phyloP scores from a whole-genome alignment of 805 yeast species.

The Kodamaea nitidulidarum region DNA sequence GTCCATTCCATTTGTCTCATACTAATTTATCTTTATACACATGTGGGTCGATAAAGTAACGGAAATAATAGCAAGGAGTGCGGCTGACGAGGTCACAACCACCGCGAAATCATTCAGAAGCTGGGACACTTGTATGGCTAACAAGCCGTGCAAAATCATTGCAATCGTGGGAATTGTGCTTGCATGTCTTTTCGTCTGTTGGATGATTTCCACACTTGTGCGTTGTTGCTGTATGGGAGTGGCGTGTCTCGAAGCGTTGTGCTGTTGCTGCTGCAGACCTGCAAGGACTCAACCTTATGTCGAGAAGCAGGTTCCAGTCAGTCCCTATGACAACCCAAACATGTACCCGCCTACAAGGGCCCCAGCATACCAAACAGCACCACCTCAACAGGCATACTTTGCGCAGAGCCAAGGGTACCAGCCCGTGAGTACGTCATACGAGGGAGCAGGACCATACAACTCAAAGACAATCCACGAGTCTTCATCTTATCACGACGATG shows the following conservation, averaged over 20 bases:
- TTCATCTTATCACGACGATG: slow-evolving; percentile 6
- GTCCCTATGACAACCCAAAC: slow-evolving; percentile 27
- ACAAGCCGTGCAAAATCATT: slow-evolving; percentile 67
- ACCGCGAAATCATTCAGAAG: slow-evolving; percentile 52
- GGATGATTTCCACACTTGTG: slow-evolving; percentile 54
- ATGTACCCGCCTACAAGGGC: slow-evolving; percentile 29
- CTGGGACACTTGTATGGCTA: slow-evolving; percentile 82
- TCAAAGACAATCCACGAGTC: not conserved
- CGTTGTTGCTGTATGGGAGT: slow-evolving; percentile 57
- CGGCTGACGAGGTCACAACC: slow-evolving; percentile 19
- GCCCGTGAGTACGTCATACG: slow-evolving; percentile 11
- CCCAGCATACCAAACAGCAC: slow-evolving; percentile 12
- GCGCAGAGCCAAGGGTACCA: slow-evolving; percentile 13
- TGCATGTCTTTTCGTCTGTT: slow-evolving; percentile 49
- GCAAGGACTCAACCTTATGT: slow-evolving; percentile 15
- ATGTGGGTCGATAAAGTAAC: slow-evolving; percentile 10
- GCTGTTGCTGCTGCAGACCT: slow-evolving; percentile 45
- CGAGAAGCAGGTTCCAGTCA: slow-evolving; percentile 17
- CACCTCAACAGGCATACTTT: slow-evolving; percentile 15
- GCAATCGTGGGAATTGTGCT: slow-evolving; percentile 70
- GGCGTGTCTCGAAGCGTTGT: slow-evolving; percentile 40
- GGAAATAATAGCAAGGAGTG: slow-evolving; percentile 6
- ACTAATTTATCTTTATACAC: no score
- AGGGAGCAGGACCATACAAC: slow-evolving; percentile 6
- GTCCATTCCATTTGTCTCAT: not conserved